Evolutionary conservation across 202 grass and related monocot genomes (phyloP).

Genomic region (Setaria italica): DNA sequence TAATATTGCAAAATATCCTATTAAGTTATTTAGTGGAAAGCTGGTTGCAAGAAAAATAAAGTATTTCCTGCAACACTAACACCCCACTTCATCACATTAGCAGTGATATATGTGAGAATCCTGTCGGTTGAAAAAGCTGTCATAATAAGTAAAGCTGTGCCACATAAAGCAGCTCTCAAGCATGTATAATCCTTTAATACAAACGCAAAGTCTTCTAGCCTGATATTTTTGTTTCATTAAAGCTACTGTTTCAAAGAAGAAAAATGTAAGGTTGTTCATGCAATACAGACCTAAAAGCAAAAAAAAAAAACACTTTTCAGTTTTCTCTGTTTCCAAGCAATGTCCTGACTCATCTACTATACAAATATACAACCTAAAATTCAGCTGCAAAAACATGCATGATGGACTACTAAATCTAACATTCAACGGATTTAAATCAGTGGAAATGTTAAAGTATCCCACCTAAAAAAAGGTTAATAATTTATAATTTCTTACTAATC

Average conservation of each 20-base stretch:
- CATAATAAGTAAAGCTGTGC: background rate
- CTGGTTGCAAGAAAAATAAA: background rate
- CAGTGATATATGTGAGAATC: background rate
- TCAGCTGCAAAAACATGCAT: background rate
- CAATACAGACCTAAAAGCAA: background rate
- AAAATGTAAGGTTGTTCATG: background rate
- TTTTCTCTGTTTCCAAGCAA: conserved; percentile 3
- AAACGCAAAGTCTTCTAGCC: background rate
- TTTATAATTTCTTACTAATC: background rate
- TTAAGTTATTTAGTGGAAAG: background rate
- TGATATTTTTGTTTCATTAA: background rate
- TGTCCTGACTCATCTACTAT: background rate
- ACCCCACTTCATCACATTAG: background rate
- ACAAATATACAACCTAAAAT: background rate
- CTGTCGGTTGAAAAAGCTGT: background rate
- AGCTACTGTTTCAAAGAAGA: background rate
- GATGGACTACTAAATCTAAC: background rate
- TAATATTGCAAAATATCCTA: background rate
- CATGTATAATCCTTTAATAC: background rate
- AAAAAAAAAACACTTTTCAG: background rate
- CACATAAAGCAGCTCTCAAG: background rate
- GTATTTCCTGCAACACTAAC: background rate
- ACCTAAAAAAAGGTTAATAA: background rate
- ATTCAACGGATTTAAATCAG: background rate
- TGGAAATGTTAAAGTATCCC: background rate